These are phyloP conservation scores for Colletotrichum theobromicola DNA, from an alignment of 2,329 filamentous ascomycete species.

Conservation along the genomic window DNA sequence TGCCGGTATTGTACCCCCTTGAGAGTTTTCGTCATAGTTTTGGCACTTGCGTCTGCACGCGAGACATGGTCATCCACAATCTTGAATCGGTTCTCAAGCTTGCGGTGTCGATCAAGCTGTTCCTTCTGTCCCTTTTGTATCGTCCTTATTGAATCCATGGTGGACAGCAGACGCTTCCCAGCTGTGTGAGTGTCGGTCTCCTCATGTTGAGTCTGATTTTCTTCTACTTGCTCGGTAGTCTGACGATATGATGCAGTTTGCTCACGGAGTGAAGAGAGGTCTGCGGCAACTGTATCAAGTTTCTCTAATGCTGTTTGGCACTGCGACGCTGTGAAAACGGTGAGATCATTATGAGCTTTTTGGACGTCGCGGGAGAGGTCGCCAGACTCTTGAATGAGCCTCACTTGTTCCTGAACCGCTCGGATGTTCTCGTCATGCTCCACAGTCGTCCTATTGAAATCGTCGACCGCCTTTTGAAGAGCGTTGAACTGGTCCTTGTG, in stretches of 20 bases:
- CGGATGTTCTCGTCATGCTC: not conserved
- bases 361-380: slow-evolving; percentile 2
- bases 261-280: not conserved
- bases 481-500: not conserved
- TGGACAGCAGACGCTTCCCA: not conserved
- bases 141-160: not conserved
- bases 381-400: not conserved
- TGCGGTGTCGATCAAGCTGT: not conserved
- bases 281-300: not conserved
- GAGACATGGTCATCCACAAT: not conserved
- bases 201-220: not conserved
- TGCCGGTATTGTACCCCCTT: not conserved
- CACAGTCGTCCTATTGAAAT: not conserved
- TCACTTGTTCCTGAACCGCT: not conserved
- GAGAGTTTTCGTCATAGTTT: not conserved
- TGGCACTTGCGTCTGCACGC: not conserved
- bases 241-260: not conserved
- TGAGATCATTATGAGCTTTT: slow-evolving; percentile 5
- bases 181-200: no score
- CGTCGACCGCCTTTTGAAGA: not conserved
- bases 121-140: not conserved
- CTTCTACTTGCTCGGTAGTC: not conserved
- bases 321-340: not conserved
- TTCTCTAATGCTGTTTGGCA: not conserved
- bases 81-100: not conserved